phyloP scores from a whole-genome alignment of 1,284 basidiomycete species.

The Peniophora sp. region DNA sequence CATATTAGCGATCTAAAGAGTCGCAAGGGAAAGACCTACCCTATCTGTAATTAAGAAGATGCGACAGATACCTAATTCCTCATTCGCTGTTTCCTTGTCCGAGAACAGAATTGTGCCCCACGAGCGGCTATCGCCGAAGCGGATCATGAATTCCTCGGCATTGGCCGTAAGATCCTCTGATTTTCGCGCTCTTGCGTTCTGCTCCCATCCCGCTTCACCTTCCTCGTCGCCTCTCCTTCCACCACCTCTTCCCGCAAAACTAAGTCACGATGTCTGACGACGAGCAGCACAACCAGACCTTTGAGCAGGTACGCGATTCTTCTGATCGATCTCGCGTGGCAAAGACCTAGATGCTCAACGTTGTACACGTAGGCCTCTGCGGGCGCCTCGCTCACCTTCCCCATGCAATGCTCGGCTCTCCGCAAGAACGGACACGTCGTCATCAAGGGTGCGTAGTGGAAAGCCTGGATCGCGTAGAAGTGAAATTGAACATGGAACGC shows the following conservation, averaged over 20 bases:
- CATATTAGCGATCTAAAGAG: too few relatives aligned
- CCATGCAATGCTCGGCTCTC: slow-evolving; percentile 98
- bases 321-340: slow-evolving; percentile 4
- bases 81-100: too few relatives aligned
- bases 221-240: slow-evolving; percentile 13
- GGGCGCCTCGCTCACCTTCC: slow-evolving; percentile 84
- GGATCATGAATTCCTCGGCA: not conserved
- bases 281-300: slow-evolving; percentile 85
- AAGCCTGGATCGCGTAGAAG: not conserved
- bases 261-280: slow-evolving; percentile 75
- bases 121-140: too few relatives aligned
- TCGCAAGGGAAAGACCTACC: too few relatives aligned
- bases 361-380: slow-evolving; percentile 46
- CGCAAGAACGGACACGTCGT: slow-evolving; percentile 94
- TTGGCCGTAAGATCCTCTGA: not conserved
- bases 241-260: slow-evolving; percentile 14
- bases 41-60: too few relatives aligned
- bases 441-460: slow-evolving; percentile 67
- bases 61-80: too few relatives aligned
- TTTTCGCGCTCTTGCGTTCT: slow-evolving; percentile 1
- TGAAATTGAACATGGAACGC: not conserved
- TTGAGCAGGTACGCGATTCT: slow-evolving; percentile 57
- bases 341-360: slow-evolving; percentile 7
- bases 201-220: slow-evolving; percentile 10
- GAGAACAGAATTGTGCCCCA: too few relatives aligned